Percentiles rank a stretch among this genome's conserved stretches.
phyloP scores from a whole-genome alignment of 2,329 filamentous ascomycete genomes.

The Aspergillus aculeatinus region DNA sequence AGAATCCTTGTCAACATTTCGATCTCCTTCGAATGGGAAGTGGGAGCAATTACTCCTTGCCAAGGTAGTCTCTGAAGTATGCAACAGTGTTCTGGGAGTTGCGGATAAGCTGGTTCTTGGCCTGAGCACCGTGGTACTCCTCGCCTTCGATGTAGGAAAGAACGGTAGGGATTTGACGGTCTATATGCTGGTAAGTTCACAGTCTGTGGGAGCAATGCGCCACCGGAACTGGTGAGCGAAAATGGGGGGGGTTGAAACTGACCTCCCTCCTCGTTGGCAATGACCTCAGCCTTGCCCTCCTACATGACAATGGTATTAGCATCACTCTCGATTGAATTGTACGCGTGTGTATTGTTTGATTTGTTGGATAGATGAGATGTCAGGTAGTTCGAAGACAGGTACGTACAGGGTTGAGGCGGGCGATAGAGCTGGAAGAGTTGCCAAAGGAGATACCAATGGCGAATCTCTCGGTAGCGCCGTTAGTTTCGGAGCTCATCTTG shows the following conservation, averaged over 20 bases:
- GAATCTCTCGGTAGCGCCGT: conserved; percentile 55
- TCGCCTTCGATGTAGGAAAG: conserved; percentile 94
- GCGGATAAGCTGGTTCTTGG: conserved; percentile 88
- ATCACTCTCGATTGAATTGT: background rate
- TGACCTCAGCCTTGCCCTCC: conserved; percentile 95
- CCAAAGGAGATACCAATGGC: conserved; percentile 97
- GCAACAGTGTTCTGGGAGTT: conserved; percentile 91
- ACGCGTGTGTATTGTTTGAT: background rate
- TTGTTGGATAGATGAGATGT: background rate
- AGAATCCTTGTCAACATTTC: conserved; percentile 13
- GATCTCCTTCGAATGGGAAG: background rate
- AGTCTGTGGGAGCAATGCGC: conserved; percentile 3
- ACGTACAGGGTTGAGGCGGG: conserved; percentile 67
- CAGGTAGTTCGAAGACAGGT: background rate
- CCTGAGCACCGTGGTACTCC: conserved; percentile 94
- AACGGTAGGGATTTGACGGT: conserved; percentile 93
- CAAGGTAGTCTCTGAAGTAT: conserved; percentile 94
- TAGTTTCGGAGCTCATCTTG: conserved; percentile 54
- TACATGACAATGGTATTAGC: conserved; percentile 26
- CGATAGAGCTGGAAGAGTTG: conserved; percentile 98
- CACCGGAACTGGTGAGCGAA: conserved; percentile 1
- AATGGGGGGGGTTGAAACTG: conserved; percentile 2
- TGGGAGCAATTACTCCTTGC: conserved; percentile 68
- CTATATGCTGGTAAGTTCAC: conserved; percentile 47
- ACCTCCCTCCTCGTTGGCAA: conserved; percentile 97